These are phyloP conservation scores for Penicillium coffeae DNA, from an alignment of 495 filamentous ascomycete species.

Conservation along the genomic window DNA sequence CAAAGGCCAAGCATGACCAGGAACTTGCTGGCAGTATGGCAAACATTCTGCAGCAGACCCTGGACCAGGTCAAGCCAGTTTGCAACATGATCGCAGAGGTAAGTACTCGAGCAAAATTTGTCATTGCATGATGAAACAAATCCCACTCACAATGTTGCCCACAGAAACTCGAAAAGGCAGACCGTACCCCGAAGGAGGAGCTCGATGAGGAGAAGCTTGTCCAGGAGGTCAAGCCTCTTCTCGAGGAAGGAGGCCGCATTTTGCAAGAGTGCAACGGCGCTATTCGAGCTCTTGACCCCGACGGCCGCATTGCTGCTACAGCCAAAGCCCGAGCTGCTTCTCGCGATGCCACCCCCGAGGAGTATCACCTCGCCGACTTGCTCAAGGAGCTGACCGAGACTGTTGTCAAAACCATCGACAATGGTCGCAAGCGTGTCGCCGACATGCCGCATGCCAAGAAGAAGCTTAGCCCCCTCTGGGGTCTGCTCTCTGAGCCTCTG, in stretches of 20 bases:
- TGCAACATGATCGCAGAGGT: slow-evolving; percentile 85
- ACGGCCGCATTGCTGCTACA: slow-evolving; percentile 78
- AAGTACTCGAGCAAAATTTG: slow-evolving; percentile 15
- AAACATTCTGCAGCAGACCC: slow-evolving; percentile 67
- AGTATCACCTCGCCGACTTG: slow-evolving; percentile 77
- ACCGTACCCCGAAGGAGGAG: slow-evolving; percentile 81
- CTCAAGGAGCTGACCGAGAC: slow-evolving; percentile 70
- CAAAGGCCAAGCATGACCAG: slow-evolving; percentile 60
- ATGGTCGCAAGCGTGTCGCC: slow-evolving; percentile 77
- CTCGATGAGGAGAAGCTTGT: slow-evolving; percentile 89
- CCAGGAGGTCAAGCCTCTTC: slow-evolving; percentile 74
- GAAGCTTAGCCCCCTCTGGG: slow-evolving; percentile 85
- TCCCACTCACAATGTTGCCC: slow-evolving; percentile 17
- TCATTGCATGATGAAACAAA: not conserved
- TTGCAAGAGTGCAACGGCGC: slow-evolving; percentile 84
- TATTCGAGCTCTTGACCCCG: slow-evolving; percentile 86
- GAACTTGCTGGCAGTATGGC: slow-evolving; percentile 78
- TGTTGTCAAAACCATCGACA: slow-evolving; percentile 74
- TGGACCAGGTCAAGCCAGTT: slow-evolving; percentile 80
- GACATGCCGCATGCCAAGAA: slow-evolving; percentile 95
- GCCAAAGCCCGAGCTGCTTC: slow-evolving; percentile 78
- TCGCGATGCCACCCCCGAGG: slow-evolving; percentile 81
- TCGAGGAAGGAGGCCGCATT: slow-evolving; percentile 79
- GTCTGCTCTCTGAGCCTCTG: slow-evolving; percentile 72
- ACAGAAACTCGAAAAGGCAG: slow-evolving; percentile 73